phyloP scores from a whole-genome alignment of 306 rosid species.

The Mucuna pruriens region DNA sequence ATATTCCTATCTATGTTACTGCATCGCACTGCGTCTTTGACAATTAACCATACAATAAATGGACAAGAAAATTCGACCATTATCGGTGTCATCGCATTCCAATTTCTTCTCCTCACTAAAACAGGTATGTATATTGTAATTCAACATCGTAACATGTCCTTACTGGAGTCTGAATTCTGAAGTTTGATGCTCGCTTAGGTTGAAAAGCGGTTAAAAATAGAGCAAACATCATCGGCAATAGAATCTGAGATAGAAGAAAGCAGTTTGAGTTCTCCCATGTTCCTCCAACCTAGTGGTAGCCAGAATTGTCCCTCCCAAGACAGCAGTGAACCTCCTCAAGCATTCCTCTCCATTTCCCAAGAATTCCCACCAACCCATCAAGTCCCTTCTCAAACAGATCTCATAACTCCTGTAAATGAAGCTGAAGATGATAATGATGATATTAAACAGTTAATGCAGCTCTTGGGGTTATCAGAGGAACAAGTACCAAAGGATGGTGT shows the following conservation, averaged over 20 bases:
- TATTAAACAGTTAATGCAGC: conserved; percentile 58
- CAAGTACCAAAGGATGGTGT: conserved; percentile 28
- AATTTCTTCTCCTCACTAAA: conserved; percentile 81
- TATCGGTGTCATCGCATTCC: conserved; percentile 52
- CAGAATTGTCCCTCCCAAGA: conserved; percentile 37
- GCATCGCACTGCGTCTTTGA: neutral
- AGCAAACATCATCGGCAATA: conserved; percentile 29
- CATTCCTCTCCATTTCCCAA: conserved; percentile 66
- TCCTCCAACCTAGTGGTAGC: conserved; percentile 45
- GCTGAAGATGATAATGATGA: conserved; percentile 57
- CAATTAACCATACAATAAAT: neutral
- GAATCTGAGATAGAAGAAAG: conserved; percentile 36
- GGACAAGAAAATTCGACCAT: conserved; percentile 38
- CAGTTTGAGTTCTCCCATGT: conserved; percentile 60
- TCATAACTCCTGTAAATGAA: conserved; percentile 18
- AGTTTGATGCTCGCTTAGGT: conserved; percentile 50
- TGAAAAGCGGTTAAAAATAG: conserved; percentile 80
- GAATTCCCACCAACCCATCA: conserved; percentile 48
- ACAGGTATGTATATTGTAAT: conserved; percentile 51
- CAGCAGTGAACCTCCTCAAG: conserved; percentile 65
- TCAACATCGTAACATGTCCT: neutral
- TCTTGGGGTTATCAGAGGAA: conserved; percentile 60
- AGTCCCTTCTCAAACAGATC: conserved; percentile 38
- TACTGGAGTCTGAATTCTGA: neutral
- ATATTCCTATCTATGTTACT: neutral